Evolutionary conservation across 2,329 filamentous ascomycete species (phyloP), one percentile per base, ranked within the genome.

Genomic region (Xenoacremonium recifei): DNA sequence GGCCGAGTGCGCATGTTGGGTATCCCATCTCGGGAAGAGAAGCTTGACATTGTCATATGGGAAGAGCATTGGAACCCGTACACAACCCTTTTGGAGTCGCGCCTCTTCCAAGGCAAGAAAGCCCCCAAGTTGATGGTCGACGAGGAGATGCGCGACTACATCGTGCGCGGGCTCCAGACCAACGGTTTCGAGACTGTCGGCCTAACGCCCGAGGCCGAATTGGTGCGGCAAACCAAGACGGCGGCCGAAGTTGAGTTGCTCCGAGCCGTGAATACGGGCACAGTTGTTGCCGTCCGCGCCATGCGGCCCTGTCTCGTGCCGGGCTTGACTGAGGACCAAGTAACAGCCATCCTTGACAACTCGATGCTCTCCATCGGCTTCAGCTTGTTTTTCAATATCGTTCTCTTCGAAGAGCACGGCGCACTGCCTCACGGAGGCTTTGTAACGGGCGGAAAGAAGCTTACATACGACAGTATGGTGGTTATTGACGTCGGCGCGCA

Each of bases 1-100:
- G 77, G 75, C 12, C 72, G 80, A 21, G 80, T 77, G 1, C 68
- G 73, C 19, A 69, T 84, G 56, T 68, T 84, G 6, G 70, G 70
- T 2, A 83, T 84, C 64, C 80, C 80, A 0, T 71, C 71, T 1
- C 69, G 70, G 5, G 62, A 70, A 3, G 59, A 68, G 3, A 64
- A 71, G 13, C 65, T 84, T 5, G 67, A 75, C 10, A 75, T 82
- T 29, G 67, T 84, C 12, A 66, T 70, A 0, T 84, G 80, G 71
- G 79, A 84, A 59, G 80, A 84, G 51, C 79, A 83, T 49, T 83
- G 79, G 80, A 71, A 83, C 55, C 80, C 79, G 1, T 85, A 83
- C 57, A 59, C 60, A 1, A 83, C 76, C 0, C 64, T 84, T 15
- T 61, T 69, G 11, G 48, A 69, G 18, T 74, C 71, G 1, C 64